Conservation (phyloP, 1,139 yeast genomes). For the Sugiyamaella novakii region DNA sequence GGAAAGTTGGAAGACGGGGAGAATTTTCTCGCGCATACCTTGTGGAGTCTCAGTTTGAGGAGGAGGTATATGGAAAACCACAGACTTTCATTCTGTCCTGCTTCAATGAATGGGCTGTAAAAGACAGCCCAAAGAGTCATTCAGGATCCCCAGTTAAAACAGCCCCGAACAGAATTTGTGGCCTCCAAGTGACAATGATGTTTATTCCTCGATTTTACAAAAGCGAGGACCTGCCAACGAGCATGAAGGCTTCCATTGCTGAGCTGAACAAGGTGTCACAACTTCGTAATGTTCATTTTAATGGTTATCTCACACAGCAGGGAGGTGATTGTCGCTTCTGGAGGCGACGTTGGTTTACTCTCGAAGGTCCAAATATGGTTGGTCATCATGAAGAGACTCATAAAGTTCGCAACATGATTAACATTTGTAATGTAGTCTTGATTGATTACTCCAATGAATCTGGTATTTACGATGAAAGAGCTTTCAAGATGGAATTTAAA, state of each 20-base stretch:
- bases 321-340: conserved; percentile 75
- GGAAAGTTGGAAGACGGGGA: conserved; percentile 73
- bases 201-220: conserved; percentile 59
- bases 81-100: conserved; percentile 60
- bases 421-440: conserved; percentile 55
- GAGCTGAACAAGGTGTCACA: conserved; percentile 34
- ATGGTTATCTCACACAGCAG: conserved; percentile 70
- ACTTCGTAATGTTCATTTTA: conserved; percentile 28
- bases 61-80: conserved; percentile 57
- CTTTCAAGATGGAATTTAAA: conserved; percentile 60
- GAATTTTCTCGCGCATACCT: conserved; percentile 82
- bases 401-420: conserved; percentile 66
- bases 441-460: conserved; percentile 32
- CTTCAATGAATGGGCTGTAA: conserved; percentile 74
- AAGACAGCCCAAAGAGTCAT: background rate
- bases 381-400: conserved; percentile 68
- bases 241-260: conserved; percentile 36
- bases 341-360: conserved; percentile 66
- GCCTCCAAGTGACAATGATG: conserved; percentile 70
- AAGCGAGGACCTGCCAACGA: conserved; percentile 56
- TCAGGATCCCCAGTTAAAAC: conserved; percentile 31
- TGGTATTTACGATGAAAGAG: conserved; percentile 41
- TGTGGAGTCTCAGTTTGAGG: conserved; percentile 62
- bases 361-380: conserved; percentile 57
- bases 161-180: conserved; percentile 66